A percentile compares a stretch with the other conserved stretches of the same genome.
Conservation (phyloP, 495 filamentous ascomycete genomes). For the Penicillium antarcticum region DNA sequence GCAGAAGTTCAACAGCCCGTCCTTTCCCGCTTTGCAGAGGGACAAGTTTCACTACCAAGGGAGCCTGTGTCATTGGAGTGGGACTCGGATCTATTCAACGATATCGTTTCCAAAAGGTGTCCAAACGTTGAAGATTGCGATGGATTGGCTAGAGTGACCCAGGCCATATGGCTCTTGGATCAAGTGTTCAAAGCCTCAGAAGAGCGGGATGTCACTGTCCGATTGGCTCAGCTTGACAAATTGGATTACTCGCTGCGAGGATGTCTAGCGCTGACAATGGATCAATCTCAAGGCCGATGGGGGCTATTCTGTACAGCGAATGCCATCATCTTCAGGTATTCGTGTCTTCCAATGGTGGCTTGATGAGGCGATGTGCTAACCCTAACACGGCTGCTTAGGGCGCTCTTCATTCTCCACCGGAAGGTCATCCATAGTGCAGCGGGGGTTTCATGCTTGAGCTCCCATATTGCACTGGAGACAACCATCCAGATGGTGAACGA, state of each 20-base stretch:
- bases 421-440: not conserved
- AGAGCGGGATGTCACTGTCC: constrained; percentile 13
- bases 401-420: constrained; percentile 10
- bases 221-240: constrained; percentile 12
- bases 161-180: constrained; percentile 32
- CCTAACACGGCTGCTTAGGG: not conserved
- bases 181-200: constrained; percentile 13
- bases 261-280: constrained; percentile 22
- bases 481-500: constrained; percentile 19
- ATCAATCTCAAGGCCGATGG: constrained; percentile 16
- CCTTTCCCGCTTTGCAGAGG: constrained; percentile 3
- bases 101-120: not conserved
- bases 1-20: constrained; percentile 2
- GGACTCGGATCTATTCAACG: not conserved
- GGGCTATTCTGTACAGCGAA: constrained; percentile 25
- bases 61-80: not conserved
- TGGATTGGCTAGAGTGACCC: constrained; percentile 25
- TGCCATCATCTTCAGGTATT: constrained; percentile 26
- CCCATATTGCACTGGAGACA: constrained; percentile 16
- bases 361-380: not conserved
- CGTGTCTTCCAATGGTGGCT: not conserved
- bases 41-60: constrained; percentile 3
- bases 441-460: constrained; percentile 1
- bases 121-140: constrained; percentile 3
- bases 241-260: constrained; percentile 13